Conservation (phyloP, 2,329 filamentous ascomycete genomes). For the Aspergillus neoniger region DNA sequence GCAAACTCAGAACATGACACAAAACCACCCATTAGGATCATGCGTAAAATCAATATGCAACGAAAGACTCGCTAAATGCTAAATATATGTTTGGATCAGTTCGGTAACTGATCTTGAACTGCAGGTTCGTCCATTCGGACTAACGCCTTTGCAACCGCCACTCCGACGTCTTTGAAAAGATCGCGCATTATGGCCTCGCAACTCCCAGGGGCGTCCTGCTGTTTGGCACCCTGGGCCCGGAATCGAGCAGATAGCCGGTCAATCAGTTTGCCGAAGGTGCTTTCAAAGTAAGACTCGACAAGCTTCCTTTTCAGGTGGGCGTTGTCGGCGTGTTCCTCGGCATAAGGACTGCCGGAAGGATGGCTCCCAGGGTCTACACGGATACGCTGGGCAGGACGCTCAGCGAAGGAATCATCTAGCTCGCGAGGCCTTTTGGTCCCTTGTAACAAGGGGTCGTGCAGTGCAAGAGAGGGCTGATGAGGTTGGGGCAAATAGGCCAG, state of each 20-base stretch:
- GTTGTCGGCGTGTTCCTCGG: slow-evolving; percentile 5
- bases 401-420: slow-evolving; percentile 7
- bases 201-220: slow-evolving; percentile 12
- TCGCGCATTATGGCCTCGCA: slow-evolving; percentile 23
- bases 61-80: background rate
- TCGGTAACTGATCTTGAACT: background rate
- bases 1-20: background rate
- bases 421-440: slow-evolving; percentile 20
- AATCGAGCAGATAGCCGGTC: slow-evolving; percentile 18
- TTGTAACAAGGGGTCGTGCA: background rate
- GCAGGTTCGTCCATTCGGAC: slow-evolving; percentile 16
- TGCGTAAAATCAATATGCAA: background rate
- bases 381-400: slow-evolving; percentile 18
- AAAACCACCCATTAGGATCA: background rate
- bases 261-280: slow-evolving; percentile 19
- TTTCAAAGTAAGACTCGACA: slow-evolving; percentile 15
- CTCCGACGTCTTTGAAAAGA: slow-evolving; percentile 21
- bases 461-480: background rate
- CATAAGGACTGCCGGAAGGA: slow-evolving; percentile 1
- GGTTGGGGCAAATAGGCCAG: background rate
- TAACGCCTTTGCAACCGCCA: slow-evolving; percentile 18
- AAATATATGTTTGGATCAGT: background rate
- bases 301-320: background rate
- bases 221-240: slow-evolving; percentile 13
- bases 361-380: slow-evolving; percentile 12